phyloP scores from a whole-genome alignment of 2,329 filamentous ascomycete genomes.

The Calonectria pauciramosa region DNA sequence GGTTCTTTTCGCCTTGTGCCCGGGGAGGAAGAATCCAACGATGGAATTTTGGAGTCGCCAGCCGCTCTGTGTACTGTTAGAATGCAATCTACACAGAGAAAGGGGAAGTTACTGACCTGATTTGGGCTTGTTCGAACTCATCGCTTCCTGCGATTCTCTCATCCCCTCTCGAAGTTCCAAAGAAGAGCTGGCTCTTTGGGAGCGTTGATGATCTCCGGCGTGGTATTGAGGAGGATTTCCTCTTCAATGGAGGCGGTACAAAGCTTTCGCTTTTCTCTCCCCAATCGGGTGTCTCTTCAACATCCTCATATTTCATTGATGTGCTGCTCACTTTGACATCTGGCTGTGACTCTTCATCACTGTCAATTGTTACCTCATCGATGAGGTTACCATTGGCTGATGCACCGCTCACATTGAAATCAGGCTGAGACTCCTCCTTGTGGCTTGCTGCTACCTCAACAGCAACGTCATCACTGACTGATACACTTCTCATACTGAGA shows the following conservation, averaged over 20 bases:
- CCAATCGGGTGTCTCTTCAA: background rate
- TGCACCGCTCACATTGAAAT: background rate
- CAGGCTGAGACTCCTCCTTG: background rate
- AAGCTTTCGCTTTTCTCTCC: background rate
- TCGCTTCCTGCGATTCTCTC: background rate
- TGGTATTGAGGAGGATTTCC: background rate
- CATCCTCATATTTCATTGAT: background rate
- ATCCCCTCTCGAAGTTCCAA: background rate
- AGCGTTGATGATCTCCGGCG: background rate
- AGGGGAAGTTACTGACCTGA: background rate
- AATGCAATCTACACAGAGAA: background rate
- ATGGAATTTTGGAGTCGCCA: background rate
- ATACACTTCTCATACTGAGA: background rate
- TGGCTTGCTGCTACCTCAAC: background rate
- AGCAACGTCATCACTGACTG: background rate
- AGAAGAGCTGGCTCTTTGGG: background rate
- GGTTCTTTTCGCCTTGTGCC: background rate
- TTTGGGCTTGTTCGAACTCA: background rate
- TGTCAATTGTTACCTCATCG: background rate
- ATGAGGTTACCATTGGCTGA: background rate
- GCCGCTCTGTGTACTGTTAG: background rate
- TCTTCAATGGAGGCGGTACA: background rate
- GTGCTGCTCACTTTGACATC: background rate
- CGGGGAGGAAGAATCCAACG: background rate
- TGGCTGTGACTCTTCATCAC: background rate